These are phyloP conservation scores for Candida sojae DNA, from an alignment of 1,139 yeast species.

Conservation along the genomic window DNA sequence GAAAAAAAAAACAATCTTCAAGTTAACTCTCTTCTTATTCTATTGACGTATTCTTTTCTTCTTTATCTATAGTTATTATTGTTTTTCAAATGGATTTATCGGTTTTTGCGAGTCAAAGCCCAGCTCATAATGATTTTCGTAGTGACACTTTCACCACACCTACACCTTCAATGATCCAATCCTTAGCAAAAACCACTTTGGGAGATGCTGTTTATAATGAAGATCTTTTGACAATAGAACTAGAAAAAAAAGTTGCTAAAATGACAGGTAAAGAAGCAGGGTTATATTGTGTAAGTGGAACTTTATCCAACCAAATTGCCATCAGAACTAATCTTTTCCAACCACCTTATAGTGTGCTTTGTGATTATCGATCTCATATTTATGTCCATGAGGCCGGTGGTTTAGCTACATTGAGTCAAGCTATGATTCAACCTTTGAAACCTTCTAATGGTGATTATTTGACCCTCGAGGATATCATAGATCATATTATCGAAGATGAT, in stretches of 20 bases:
- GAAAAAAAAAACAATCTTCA: no score
- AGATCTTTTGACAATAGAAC: constrained; percentile 34
- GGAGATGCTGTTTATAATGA: constrained; percentile 51
- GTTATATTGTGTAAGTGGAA: constrained; percentile 46
- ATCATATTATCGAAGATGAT: constrained; percentile 44
- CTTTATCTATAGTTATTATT: background rate
- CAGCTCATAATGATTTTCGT: constrained; percentile 42
- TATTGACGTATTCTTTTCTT: no score
- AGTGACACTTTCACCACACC: constrained; percentile 53
- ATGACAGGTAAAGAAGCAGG: constrained; percentile 46
- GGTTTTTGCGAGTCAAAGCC: constrained; percentile 20
- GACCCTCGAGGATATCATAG: constrained; percentile 41
- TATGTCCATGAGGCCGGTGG: constrained; percentile 49
- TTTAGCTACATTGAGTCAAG: constrained; percentile 46
- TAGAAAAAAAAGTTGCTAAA: constrained; percentile 37
- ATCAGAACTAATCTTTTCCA: constrained; percentile 41
- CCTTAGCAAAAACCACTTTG: constrained; percentile 27
- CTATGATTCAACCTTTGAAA: constrained; percentile 42
- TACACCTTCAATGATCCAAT: constrained; percentile 37
- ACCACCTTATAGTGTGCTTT: constrained; percentile 47
- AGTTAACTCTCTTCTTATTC: no score
- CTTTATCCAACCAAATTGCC: constrained; percentile 48
- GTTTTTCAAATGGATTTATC: constrained; percentile 19
- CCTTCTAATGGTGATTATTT: constrained; percentile 41
- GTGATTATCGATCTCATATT: constrained; percentile 45